A percentile compares a stretch with the other conserved stretches of the same genome.
phyloP scores from a whole-genome alignment of 2,329 filamentous ascomycete genomes.

The Trichoderma oligosporum region DNA sequence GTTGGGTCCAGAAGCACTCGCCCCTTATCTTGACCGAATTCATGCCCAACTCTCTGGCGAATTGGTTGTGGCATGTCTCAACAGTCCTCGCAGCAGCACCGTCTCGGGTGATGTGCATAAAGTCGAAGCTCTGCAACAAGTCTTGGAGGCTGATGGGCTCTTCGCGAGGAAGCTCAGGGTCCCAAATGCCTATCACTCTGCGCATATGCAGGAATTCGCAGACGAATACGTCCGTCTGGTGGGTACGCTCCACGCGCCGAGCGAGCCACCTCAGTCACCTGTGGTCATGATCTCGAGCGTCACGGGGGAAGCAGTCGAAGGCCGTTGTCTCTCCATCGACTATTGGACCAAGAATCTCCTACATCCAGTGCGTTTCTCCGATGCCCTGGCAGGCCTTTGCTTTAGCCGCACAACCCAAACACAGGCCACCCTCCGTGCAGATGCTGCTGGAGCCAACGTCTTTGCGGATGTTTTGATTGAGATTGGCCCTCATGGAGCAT shows the following conservation, averaged over 20 bases:
- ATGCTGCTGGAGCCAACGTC: background rate
- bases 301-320: background rate
- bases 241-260: background rate
- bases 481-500: constrained; percentile 24
- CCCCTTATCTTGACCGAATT: background rate
- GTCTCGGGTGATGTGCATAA: constrained; percentile 9
- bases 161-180: constrained; percentile 12
- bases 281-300: constrained; percentile 6
- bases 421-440: constrained; percentile 1
- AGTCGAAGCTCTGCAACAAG: background rate
- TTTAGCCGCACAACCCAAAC: background rate
- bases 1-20: background rate
- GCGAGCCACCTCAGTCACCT: background rate
- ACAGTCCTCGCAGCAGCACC: constrained; percentile 12
- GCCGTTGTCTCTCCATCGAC: background rate
- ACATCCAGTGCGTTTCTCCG: constrained; percentile 23
- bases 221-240: constrained; percentile 9
- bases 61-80: constrained; percentile 9
- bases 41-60: background rate
- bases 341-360: constrained; percentile 25
- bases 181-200: constrained; percentile 15
- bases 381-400: constrained; percentile 11
- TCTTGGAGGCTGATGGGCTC: background rate
- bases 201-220: constrained; percentile 7
- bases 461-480: constrained; percentile 22